Base-by-base conservation (phyloP, 2,329 filamentous ascomycete genomes). In the Ascocoryne sarcoides region DNA sequence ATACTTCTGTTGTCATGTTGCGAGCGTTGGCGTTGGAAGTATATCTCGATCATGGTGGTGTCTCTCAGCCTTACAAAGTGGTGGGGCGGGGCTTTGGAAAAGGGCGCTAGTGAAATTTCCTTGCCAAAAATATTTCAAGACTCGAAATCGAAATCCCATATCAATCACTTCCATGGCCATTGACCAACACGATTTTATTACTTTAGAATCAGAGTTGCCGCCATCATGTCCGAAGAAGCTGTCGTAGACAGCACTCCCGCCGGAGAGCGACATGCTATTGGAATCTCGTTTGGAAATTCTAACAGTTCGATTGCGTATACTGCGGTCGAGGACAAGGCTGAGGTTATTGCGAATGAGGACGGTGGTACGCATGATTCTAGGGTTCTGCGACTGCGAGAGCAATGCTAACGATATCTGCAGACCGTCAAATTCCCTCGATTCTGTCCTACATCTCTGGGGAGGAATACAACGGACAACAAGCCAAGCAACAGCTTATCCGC, bases 301-400 rank as follows among this genome's bases (percentile, higher is more conserved):
- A 94, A 95, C 79, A 93, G 87, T 70, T 95, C 88, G 46, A 95
- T 98, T 67, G 90, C 90, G 56, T 88, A 81, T 63, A 94, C 89
- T 62, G 93, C 88, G 34, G 76, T 82, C 47, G 90, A 96, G 60
- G 90, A 93, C 66, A 94, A 93, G 72, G 82, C 88, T 50, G 87
- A 95, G 64, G 90, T 98, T 50, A 96, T 98, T 68, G 92, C 92
- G 60, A 96, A 98, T 68, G 92, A 96, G 70, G 92, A 96, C 61
- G 92, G 92, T 73, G 86, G 86, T 88, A 63, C 60, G 78, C 66
- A 18, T n/a, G 18, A 32, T 33, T 40, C 32, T 23, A 8, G 12
- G 21, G 12, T 31, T 41, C 29, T 1, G 1, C 17, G 4, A 3
- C 3, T 21, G 9, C 2, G 16, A 10, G 8, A 29, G 37, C 19